Evolutionary conservation across 257 asterid species (phyloP), one percentile per base, ranked within the genome.

Genomic region (Ligustrum vulgare): DNA sequence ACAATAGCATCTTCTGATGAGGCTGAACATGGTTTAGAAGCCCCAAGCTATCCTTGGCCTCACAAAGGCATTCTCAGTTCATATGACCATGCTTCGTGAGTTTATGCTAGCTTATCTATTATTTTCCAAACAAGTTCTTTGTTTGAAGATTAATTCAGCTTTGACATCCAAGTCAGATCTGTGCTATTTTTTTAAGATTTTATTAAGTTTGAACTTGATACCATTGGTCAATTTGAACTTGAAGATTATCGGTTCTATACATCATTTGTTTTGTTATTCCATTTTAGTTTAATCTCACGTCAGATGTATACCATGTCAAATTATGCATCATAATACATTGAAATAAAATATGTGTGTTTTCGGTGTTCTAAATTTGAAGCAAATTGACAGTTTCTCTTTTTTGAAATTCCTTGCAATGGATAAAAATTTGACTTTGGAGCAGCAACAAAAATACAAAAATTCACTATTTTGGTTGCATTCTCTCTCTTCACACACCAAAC

Each of bases 11-110:
- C 94, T 76, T 89, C 92, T 64, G 96, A 89, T 80, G 94, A 91
- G 85, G 96, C 94, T 51, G 96, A 91, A 78, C 94, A 91, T 82
- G 96, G 96, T 41, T 80, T 91, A 82, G 96, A 83, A 41, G 78
- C 56, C 74, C 77, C 94, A 23, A 77, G 32, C 81, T 87, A 90
- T 80, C 96, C 94, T 22, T 90, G 96, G 96, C 96, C 96, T 69
- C 93, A 90, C 75, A 23, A 80, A 68, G 94, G 96, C 83, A 87
- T 90, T 60, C 88, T 90, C 67, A 88, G 90, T 79, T 89, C 96
- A 63, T 90, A 90, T 72, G 94, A 90, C 82, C 96, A 90, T 79
- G 85, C 92, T 69, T 89, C 94, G 96, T 90, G 83, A 88, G 92
- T 88, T 32, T 78, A 54, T 16, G 36, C 72, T 32, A 33, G 36